A percentile compares a stretch with the other conserved stretches of the same genome.
These are phyloP conservation scores for Phytophthora constricta DNA, from an alignment of 352 stramenopile genomes.

Conservation along the genomic window DNA sequence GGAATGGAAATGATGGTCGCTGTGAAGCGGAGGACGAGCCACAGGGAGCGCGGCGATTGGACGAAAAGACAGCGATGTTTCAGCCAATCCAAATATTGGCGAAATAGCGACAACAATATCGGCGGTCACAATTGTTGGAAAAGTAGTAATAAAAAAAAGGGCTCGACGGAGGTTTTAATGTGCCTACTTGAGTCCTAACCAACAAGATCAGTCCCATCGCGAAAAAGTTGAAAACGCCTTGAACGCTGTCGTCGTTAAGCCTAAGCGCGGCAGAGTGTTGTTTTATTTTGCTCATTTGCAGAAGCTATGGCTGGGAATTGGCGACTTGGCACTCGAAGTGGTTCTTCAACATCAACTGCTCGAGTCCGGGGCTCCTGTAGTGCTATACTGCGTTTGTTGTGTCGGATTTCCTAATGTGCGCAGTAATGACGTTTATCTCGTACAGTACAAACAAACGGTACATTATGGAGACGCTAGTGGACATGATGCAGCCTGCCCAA, in stretches of 20 bases:
- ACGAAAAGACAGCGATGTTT: too few species aligned
- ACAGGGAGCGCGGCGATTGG: too few species aligned
- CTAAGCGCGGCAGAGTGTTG: background rate
- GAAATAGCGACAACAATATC: too few species aligned
- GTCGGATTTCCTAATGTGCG: slow-evolving; percentile 29
- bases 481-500: slow-evolving; percentile 43
- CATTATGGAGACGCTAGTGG: slow-evolving; percentile 27
- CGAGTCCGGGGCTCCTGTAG: background rate
- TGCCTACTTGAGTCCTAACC: too few species aligned
- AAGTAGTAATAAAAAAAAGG: too few species aligned
- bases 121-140: too few species aligned
- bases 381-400: slow-evolving; percentile 20
- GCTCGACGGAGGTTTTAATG: too few species aligned
- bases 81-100: too few species aligned
- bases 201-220: too few species aligned
- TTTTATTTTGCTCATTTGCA: background rate
- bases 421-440: slow-evolving; percentile 26
- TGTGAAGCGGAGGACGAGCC: background rate
- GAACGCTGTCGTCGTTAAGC: background rate
- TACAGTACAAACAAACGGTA: slow-evolving; percentile 13
- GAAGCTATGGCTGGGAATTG: slow-evolving; percentile 14
- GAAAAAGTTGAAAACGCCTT: background rate
- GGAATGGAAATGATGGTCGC: slow-evolving; percentile 14
- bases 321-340: slow-evolving; percentile 1
- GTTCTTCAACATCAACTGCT: slow-evolving; percentile 11